Evolutionary conservation across 129 eudicot species (phyloP), one percentile per base, ranked within the genome.

Genomic region (Helianthus tuberosus): DNA sequence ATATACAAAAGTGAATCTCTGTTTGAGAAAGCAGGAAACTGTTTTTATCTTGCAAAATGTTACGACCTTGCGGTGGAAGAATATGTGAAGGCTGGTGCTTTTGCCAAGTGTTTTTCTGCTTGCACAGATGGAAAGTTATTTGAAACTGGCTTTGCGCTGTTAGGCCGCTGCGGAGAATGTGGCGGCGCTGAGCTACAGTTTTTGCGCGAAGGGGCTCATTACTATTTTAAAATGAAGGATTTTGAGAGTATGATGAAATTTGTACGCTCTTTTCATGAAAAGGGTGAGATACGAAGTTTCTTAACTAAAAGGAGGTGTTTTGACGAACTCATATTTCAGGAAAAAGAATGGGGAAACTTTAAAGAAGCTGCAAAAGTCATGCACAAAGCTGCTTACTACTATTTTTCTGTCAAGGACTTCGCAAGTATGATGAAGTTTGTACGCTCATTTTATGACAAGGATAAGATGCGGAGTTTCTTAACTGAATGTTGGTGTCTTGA

Each of bases 291-390:
- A 41, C 79, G 87, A 5, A 68, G 7, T 10, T 86, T 91, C 74
- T 74, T 91, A 48, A 61, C 8, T 1, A 43, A 75, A 1, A 27
- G 23, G 1, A 81, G 68, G 3, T 84, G 90, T 52, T 77, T 79
- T n/a, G 87, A 87, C 71, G 89, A 86, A 64, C 86, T 86, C 15
- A 43, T 91, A 15, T 7, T 39, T 11, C 50, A 88, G 66, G 96
- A 86, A 73, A 73, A 32, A 59, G 95, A 83, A 73, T 84, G 84
- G 72, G 90, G 87, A 8, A 84, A 91, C 64, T 86, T 76, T 50
- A 6, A 23, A 11, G 84, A 80, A 72, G 96, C 97, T 54, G 87
- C 86, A 1, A 75, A 81, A 16, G 83, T 88, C 7, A 58, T 25
- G 14, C 86, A 80, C 4, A 71, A 65, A 32, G 84, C 81, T 44